Evolutionary conservation across 306 rosid genomes (phyloP), one percentile per base, ranked within the genome.

Genomic region (Malus sieversii): DNA sequence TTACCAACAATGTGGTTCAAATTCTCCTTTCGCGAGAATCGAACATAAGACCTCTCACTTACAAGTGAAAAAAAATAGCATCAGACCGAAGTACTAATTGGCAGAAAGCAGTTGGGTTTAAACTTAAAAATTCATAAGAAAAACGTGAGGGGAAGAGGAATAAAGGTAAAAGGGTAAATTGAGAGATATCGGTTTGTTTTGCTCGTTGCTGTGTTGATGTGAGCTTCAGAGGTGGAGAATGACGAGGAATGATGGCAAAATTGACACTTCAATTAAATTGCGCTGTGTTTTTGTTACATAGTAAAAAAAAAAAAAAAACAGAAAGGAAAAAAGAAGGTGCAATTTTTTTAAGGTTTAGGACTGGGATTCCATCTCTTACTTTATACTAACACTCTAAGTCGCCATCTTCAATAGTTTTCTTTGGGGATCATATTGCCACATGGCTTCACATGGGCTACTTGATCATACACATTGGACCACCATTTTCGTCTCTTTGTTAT

Each of bases 171-270:
- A 10, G 7, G 63, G 58, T 52, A 20, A n/a, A 58, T 66, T 71
- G 42, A 38, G 42, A 38, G 42, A 38, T 38, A 38, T 38, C 10
- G 7, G 42, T 38, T 38, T 38, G 42, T 38, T 38, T 38, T 38
- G 42, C 42, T 38, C 10, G 42, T 7, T 38, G 42, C 2, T 38
- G 42, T 7, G 42, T 38, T 38, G 84, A 75, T 45, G 81, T 32
- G 25, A n/a, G 66, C 77, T 46, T 85, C 14, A 73, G 70, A 62
- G 86, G 86, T 73, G 72, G 73, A 82, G 84, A 55, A 67, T 79
- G 67, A 44, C 70, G 22, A 3, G 0, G 20, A 67, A 57, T 2
- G 68, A 66, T 2, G 1, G 53, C 33, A 12, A 44, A 3, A 8
- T 65, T 23, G 70, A 74, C 62, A 18, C n/a, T 22, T n/a, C 46